Evolutionary conservation across 78 protist genomes (phyloP).

Genomic region (Dictyostelium brefeldianum): DNA sequence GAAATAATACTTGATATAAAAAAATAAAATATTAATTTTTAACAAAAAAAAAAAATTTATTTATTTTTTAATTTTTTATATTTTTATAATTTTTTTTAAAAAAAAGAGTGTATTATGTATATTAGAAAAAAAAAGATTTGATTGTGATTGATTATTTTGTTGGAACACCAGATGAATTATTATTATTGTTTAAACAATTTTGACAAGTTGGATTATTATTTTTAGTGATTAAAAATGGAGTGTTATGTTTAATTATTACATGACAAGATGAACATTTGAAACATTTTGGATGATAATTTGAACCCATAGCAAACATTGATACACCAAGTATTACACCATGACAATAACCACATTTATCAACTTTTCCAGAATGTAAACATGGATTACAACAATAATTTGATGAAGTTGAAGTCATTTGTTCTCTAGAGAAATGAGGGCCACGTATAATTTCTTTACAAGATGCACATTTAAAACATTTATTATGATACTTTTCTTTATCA

Average conservation of each 20-base stretch:
- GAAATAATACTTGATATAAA: no score
- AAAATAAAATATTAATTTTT: no score
- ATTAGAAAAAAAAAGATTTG: background rate
- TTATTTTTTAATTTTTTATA: background rate
- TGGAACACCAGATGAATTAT: background rate
- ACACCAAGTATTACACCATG: conserved; percentile 18
- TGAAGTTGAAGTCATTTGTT: conserved; percentile 12
- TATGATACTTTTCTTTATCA: conserved; percentile 47
- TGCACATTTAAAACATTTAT: conserved; percentile 43
- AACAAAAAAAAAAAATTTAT: background rate
- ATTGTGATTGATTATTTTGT: background rate
- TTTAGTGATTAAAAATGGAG: background rate
- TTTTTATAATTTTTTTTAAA: background rate
- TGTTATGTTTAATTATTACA: background rate
- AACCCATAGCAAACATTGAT: conserved; percentile 17
- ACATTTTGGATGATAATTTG: conserved; percentile 46
- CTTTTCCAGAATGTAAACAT: conserved; percentile 40
- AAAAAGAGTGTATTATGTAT: background rate
- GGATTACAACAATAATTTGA: conserved; percentile 22
- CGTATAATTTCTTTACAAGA: conserved; percentile 9
- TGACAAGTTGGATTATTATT: conserved; percentile 14
- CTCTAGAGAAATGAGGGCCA: background rate
- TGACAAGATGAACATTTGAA: conserved; percentile 22
- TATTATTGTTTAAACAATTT: background rate
- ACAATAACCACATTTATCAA: conserved; percentile 39